Conservation (phyloP, 2,329 filamentous ascomycete genomes). For the Waltergamsia citrina region DNA sequence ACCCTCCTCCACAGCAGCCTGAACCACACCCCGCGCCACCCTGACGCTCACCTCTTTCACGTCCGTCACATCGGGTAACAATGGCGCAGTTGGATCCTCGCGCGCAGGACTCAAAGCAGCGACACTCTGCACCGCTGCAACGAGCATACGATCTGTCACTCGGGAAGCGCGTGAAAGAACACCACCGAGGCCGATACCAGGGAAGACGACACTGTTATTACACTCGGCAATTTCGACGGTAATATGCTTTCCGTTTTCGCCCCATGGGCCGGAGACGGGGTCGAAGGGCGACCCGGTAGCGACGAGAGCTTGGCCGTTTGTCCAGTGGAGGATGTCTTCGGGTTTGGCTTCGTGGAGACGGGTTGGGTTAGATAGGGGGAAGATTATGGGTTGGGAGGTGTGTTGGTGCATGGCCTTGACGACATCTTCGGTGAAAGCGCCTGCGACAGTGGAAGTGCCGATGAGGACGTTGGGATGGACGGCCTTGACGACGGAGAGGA, state of each 20-base stretch:
- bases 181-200: constrained; percentile 73
- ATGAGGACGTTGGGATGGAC: constrained; percentile 75
- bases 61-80: constrained; percentile 67
- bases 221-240: constrained; percentile 60
- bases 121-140: constrained; percentile 67
- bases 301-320: constrained; percentile 64
- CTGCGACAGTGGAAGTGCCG: constrained; percentile 72
- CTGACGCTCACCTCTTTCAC: constrained; percentile 69
- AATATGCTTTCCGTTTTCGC: constrained; percentile 30
- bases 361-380: constrained; percentile 82
- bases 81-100: constrained; percentile 48
- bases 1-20: constrained; percentile 58
- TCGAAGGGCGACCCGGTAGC: constrained; percentile 79
- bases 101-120: constrained; percentile 59
- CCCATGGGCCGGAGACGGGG: constrained; percentile 56
- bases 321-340: constrained; percentile 68
- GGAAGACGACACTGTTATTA: constrained; percentile 82
- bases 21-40: constrained; percentile 69
- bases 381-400: constrained; percentile 62
- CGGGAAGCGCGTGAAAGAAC: constrained; percentile 59
- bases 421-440: constrained; percentile 65
- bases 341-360: constrained; percentile 75
- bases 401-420: constrained; percentile 68
- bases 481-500: constrained; percentile 58
- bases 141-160: constrained; percentile 70